Base-by-base conservation (phyloP, 2,329 filamentous ascomycete species). In the Trichoderma koningii region DNA sequence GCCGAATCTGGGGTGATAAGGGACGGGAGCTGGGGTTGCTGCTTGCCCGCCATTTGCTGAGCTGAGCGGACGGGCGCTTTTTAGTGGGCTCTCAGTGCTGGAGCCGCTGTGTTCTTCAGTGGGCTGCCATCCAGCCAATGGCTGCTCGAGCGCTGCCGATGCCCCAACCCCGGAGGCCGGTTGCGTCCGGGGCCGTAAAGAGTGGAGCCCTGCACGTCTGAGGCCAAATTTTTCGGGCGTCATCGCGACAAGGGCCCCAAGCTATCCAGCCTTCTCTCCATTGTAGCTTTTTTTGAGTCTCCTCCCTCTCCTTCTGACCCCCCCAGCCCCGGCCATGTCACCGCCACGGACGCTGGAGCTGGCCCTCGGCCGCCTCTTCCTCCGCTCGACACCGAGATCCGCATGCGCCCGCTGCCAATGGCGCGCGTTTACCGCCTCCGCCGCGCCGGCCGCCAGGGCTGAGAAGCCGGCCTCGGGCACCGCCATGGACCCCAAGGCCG, bases 381-480 rank as follows among this genome's bases (percentile, higher is more conserved):
- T 69, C 52, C 17, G 47, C 15, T 64, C 61, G 21, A 56, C 44
- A 42, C 30, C 45, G 21, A 76, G 73, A 61, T 75, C 73, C 42
- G 74, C 78, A 59, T 85, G 83, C 71, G 72, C 82, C 15, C 66
- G 80, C 57, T 86, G 84, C 74, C 82, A 83, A 77, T 82, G 81
- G 74, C 81, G 77, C 57, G 74, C 77, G 30, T 82, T 87, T 68
- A 77, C 77, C 69, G 76, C 78, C 19, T 81, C 84, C 2, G 77
- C 80, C 66, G 55, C 70, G 48, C 70, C 72, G 38, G 66, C 71
- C 3, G 72, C 72, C 15, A 74, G 70, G 63, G 41, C 68, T 34
- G 72, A 75, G 55, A 78, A 77, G 66, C 76, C 76, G 17, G 77
- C 70, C 15, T 68, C 76, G 15, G 77, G 77, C 55, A 69, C 76